Evolutionary conservation across 176 grass and related monocot species (phyloP).

Genomic region (Zoysia pacifica): DNA sequence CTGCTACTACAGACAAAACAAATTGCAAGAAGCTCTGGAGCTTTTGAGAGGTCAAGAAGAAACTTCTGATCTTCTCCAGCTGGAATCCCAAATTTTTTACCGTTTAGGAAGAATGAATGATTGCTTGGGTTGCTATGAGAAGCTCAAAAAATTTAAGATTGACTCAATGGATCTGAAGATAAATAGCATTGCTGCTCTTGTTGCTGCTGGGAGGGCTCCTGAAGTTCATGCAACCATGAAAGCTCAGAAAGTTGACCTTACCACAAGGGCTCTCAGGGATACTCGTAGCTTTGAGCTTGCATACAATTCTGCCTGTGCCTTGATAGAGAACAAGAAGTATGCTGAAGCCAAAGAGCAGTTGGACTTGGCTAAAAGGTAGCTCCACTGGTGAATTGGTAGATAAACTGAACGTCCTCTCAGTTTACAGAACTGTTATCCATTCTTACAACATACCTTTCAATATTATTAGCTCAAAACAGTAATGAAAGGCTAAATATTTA

Average conservation of each 20-base stretch:
- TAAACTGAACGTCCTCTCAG: slow-evolving; percentile 5
- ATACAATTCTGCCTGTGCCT: slow-evolving; percentile 90
- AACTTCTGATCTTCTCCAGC: slow-evolving; percentile 67
- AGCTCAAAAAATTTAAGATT: slow-evolving; percentile 78
- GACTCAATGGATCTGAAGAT: slow-evolving; percentile 89
- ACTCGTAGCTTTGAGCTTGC: slow-evolving; percentile 83
- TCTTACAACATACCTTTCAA: neutral
- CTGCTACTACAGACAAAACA: slow-evolving; percentile 95
- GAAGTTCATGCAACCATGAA: slow-evolving; percentile 85
- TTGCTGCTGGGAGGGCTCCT: slow-evolving; percentile 72
- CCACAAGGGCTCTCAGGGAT: slow-evolving; percentile 59
- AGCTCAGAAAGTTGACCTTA: slow-evolving; percentile 65
- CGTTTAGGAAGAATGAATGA: slow-evolving; percentile 80
- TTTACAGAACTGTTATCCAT: slow-evolving; percentile 15
- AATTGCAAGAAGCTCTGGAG: slow-evolving; percentile 80
- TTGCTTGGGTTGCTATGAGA: slow-evolving; percentile 85
- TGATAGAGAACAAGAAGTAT: slow-evolving; percentile 91
- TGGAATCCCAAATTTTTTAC: slow-evolving; percentile 96
- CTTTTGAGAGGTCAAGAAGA: slow-evolving; percentile 63
- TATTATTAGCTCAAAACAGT: neutral
- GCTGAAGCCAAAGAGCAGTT: slow-evolving; percentile 76
- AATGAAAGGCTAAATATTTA: neutral
- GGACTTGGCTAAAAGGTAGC: slow-evolving; percentile 84
- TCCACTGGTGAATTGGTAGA: slow-evolving; percentile 1
- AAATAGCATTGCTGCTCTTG: slow-evolving; percentile 79